Conservation (phyloP, 768 basidiomycete genomes). For the Amanita muscaria region DNA sequence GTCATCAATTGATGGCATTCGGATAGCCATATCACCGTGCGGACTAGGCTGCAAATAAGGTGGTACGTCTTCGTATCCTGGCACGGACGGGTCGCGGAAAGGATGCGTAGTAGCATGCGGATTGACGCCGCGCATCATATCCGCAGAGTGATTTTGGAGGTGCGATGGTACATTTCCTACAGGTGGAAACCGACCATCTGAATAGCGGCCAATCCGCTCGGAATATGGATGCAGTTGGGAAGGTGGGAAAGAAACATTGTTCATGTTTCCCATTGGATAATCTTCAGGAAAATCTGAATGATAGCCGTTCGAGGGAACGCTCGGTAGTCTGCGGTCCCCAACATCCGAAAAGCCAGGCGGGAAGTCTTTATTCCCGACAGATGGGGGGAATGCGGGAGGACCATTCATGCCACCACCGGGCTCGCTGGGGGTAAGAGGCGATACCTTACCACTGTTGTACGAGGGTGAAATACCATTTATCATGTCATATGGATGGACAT, state of each 20-base stretch:
- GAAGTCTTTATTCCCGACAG: slow-evolving; percentile 48
- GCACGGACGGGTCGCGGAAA: slow-evolving; percentile 44
- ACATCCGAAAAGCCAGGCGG: slow-evolving; percentile 49
- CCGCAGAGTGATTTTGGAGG: slow-evolving; percentile 38
- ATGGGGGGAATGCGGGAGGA: slow-evolving; percentile 39
- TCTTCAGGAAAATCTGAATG: slow-evolving; percentile 58
- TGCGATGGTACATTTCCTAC: slow-evolving; percentile 40
- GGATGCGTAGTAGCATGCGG: slow-evolving; percentile 58
- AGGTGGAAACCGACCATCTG: slow-evolving; percentile 46
- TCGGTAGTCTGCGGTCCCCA: slow-evolving; percentile 49
- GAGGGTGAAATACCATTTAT: slow-evolving; percentile 55
- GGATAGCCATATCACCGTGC: slow-evolving; percentile 48
- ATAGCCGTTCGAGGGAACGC: slow-evolving; percentile 35
- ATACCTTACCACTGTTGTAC: slow-evolving; percentile 66
- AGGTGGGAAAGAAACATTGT: slow-evolving; percentile 39
- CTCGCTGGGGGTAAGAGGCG: slow-evolving; percentile 66
- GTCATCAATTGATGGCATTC: slow-evolving; percentile 55
- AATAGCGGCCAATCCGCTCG: slow-evolving; percentile 48
- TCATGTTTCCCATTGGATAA: slow-evolving; percentile 43
- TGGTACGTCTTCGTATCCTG: slow-evolving; percentile 51
- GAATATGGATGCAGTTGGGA: slow-evolving; percentile 48
- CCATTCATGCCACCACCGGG: slow-evolving; percentile 50
- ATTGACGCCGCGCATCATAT: slow-evolving; percentile 58
- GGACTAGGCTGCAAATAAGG: slow-evolving; percentile 46
- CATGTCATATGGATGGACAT: slow-evolving; percentile 53